Percentiles rank a stretch among this genome's conserved stretches.
These are phyloP conservation scores for Aeschynomene evenia DNA, from an alignment of 306 rosid species.

Conservation along the genomic window DNA sequence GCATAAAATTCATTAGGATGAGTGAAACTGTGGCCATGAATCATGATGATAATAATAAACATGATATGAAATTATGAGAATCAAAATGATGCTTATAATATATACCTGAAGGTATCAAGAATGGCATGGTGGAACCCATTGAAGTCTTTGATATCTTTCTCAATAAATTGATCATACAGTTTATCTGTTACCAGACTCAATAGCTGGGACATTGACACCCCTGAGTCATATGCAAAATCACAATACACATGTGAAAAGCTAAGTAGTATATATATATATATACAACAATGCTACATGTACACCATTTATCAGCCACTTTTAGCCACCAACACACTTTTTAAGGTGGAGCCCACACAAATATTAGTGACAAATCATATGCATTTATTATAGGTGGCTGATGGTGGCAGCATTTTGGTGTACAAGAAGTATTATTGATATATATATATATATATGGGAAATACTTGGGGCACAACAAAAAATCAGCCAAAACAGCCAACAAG, in stretches of 20 bases:
- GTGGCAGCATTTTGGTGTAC: too few species aligned
- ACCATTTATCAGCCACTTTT: too few species aligned
- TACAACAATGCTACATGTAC: too few species aligned
- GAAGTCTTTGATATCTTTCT: conserved; percentile 19
- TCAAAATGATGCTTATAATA: conserved; percentile 4
- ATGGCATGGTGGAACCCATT: conserved; percentile 43
- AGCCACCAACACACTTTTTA: too few species aligned
- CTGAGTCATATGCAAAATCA: conserved; percentile 41
- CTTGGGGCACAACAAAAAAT: too few species aligned
- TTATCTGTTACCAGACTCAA: conserved; percentile 4
- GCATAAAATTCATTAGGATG: conserved; percentile 23
- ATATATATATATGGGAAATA: too few species aligned
- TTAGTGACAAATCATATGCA: too few species aligned
- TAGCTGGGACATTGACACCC: conserved; percentile 31
- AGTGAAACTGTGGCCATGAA: neutral
- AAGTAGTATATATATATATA: too few species aligned
- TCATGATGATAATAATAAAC: neutral
- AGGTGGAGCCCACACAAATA: too few species aligned
- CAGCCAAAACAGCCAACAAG: too few species aligned
- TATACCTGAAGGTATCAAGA: conserved; percentile 65
- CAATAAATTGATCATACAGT: conserved; percentile 34
- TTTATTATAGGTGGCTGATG: too few species aligned
- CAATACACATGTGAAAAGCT: neutral
- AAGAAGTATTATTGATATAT: too few species aligned
- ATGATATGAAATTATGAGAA: neutral